Base-by-base conservation (phyloP, 2,329 filamentous ascomycete genomes). In the Aspergillus cejpii region DNA sequence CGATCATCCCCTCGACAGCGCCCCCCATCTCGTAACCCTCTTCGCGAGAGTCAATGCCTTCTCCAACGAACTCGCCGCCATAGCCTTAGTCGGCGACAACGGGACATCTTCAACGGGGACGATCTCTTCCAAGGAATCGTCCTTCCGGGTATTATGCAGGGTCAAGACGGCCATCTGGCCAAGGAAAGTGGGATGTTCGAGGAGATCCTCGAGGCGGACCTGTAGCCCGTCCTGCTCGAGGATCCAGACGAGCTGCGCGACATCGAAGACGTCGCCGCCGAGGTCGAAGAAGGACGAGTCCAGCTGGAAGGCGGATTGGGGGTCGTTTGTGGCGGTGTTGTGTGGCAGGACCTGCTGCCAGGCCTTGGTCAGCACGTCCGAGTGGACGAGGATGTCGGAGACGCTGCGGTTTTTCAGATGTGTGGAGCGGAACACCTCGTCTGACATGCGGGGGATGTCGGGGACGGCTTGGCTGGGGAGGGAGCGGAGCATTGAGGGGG, bases 211-310 rank as follows among this genome's bases (percentile, higher is more conserved):
- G 0, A 71, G 52, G 3, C 58, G 58, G 3, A 70, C 60, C 37
- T 62, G 61, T 38, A 68, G 60, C 5, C 65, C 66, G 46, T 70
- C 65, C 48, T 68, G 62, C 36, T 69, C 63, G 3, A 70, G 56
- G 1, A 70, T 56, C 60, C 67, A 69, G n/a, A 61, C 61, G 5
- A 70, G 53, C 26, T 69, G 66, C 2, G 65, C 69, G 39, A 71
- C 58, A 15, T 62, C 63, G 51, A 70, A 64, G 23, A 72, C 58
- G 34, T 70, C 68, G 6, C 68, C 68, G 3, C 67, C 67, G 2
- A 69, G 60, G 3, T 66, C 62, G 44, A 69, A 70, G 56, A 71
- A 70, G 2, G 65, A 69, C 0, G 65, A 65, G 31, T 69, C 64
- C 12, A 68, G 59, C 29, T 67, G 65, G 56, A 65, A 61, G 2